A percentile compares a stretch with the other conserved stretches of the same genome.
Conservation (phyloP, 495 filamentous ascomycete genomes). For the Xylaria flabelliformis region DNA sequence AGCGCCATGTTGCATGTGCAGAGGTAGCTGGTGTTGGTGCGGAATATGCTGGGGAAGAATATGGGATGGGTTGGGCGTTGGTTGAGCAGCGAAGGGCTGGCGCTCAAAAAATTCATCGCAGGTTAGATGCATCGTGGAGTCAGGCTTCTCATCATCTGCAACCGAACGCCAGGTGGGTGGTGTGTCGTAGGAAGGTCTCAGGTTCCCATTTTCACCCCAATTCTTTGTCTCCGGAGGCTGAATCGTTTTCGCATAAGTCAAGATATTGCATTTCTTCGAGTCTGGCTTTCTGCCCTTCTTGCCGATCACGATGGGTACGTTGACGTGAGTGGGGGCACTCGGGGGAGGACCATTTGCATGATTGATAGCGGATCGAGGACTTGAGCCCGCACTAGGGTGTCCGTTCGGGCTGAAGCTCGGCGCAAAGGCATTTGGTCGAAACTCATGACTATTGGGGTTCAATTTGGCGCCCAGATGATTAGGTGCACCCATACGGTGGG, state of each 20-base stretch:
- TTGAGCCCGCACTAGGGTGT: conserved; percentile 66
- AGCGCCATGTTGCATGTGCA: conserved; percentile 63
- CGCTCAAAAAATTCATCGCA: conserved; percentile 81
- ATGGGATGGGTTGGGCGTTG: conserved; percentile 69
- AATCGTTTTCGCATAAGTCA: conserved; percentile 74
- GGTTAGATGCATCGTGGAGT: conserved; percentile 61
- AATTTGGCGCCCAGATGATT: conserved; percentile 67
- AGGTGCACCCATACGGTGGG: conserved; percentile 53
- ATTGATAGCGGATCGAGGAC: conserved; percentile 63
- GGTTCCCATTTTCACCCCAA: conserved; percentile 72
- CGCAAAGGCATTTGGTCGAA: conserved; percentile 81
- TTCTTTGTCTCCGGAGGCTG: conserved; percentile 71
- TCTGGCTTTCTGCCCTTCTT: conserved; percentile 70
- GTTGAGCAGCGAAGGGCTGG: conserved; percentile 60
- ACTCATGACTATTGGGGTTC: conserved; percentile 84
- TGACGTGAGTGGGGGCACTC: conserved; percentile 21
- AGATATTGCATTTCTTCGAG: conserved; percentile 60
- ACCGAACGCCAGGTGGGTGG: conserved; percentile 76
- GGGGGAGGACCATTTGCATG: conserved; percentile 52
- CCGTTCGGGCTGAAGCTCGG: conserved; percentile 77
- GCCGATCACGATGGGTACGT: conserved; percentile 54
- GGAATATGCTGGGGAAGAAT: conserved; percentile 62
- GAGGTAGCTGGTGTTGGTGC: conserved; percentile 79
- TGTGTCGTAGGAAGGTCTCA: conserved; percentile 79
- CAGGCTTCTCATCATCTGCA: conserved; percentile 65